phyloP scores from a whole-genome alignment of 805 yeast species.

The Zygosaccharomyces gambellarensis region DNA sequence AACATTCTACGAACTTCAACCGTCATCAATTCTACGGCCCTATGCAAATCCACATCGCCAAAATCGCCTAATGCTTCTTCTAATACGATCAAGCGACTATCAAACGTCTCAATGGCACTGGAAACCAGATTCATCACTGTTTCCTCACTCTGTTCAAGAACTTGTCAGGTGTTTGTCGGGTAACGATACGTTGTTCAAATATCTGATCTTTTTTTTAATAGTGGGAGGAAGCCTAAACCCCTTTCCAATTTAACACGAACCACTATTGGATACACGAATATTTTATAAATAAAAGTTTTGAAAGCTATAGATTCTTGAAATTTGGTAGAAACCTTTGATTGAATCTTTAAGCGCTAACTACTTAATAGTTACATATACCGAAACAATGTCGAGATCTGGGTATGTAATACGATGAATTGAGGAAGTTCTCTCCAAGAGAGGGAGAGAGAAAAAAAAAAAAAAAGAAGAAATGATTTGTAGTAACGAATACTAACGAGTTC shows the following conservation, averaged over 20 bases:
- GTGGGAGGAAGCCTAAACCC: background rate
- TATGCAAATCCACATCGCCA: conserved; percentile 1
- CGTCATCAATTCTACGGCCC: conserved; percentile 1
- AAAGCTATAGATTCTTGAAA: conserved; percentile 1
- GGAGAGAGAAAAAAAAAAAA: too few species aligned
- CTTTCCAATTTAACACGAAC: conserved; percentile 6
- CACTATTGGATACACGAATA: background rate
- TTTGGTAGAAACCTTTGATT: background rate
- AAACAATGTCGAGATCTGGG: conserved; percentile 36
- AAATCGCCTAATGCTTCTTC: conserved; percentile 2
- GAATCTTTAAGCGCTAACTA: background rate
- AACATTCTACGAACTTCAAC: conserved; percentile 4
- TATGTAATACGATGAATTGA: conserved; percentile 20
- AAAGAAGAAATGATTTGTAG: background rate
- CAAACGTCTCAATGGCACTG: conserved; percentile 1
- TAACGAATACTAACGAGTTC: background rate
- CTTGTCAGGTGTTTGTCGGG: conserved; percentile 2
- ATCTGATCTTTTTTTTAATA: background rate
- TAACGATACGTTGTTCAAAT: conserved; percentile 1
- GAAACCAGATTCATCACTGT: background rate
- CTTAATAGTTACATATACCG: conserved; percentile 1
- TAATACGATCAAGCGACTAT: background rate
- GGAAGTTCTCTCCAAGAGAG: background rate
- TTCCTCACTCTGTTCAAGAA: background rate
- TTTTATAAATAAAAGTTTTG: background rate